A percentile compares a stretch with the other conserved stretches of the same genome.
These are phyloP conservation scores for Dendrobium chrysotoxum DNA, from an alignment of 106 monocot genomes.

Conservation along the genomic window DNA sequence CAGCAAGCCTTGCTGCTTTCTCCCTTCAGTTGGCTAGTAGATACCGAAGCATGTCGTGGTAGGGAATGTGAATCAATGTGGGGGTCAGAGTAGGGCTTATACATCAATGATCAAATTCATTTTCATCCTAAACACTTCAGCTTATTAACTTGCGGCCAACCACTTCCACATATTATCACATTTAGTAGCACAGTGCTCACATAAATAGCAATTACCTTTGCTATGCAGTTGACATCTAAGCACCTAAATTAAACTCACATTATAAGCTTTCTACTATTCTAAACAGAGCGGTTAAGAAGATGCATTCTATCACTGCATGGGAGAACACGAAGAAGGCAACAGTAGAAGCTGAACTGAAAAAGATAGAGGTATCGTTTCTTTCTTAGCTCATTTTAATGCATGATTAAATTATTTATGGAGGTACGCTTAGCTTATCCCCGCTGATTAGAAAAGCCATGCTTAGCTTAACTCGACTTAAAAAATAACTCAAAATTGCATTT, in stretches of 20 bases:
- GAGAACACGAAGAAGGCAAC: constrained; percentile 59
- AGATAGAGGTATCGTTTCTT: constrained; percentile 29
- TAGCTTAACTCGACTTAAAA: too few relatives aligned
- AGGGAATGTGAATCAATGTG: too few relatives aligned
- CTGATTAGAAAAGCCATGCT: too few relatives aligned
- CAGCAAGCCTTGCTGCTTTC: too few relatives aligned
- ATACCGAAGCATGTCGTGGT: too few relatives aligned
- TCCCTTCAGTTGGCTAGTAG: too few relatives aligned
- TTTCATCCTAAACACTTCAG: too few relatives aligned
- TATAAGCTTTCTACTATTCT: not conserved
- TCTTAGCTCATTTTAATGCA: not conserved
- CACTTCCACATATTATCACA: not conserved
- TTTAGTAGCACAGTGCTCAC: not conserved
- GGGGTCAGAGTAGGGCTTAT: too few relatives aligned
- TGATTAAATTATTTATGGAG: not conserved
- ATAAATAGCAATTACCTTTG: not conserved
- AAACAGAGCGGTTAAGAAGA: constrained; percentile 46
- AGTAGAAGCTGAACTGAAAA: constrained; percentile 54
- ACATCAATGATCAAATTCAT: too few relatives aligned
- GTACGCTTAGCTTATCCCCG: too few relatives aligned
- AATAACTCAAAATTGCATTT: too few relatives aligned
- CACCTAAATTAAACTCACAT: not conserved
- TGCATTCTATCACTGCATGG: constrained; percentile 46
- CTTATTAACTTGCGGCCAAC: too few relatives aligned
- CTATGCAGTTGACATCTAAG: not conserved